These are phyloP conservation scores for Pichia sp. DNA, from an alignment of 1,139 yeast species.

Conservation along the genomic window DNA sequence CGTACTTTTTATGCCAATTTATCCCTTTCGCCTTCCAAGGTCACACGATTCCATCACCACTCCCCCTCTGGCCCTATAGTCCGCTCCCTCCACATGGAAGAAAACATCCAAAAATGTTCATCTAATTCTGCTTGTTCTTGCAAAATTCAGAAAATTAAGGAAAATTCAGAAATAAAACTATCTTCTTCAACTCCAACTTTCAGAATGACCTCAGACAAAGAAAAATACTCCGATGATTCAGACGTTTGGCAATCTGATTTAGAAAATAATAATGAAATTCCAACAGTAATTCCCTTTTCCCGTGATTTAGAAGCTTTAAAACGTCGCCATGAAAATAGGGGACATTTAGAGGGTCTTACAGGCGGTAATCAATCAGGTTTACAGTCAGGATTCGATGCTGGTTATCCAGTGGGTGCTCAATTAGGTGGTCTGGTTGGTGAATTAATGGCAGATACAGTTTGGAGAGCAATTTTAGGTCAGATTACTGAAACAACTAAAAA, in stretches of 20 bases:
- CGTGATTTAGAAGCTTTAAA: slow-evolving; percentile 33
- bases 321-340: slow-evolving; percentile 71
- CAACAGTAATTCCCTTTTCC: slow-evolving; percentile 12
- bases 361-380: slow-evolving; percentile 62
- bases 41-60: too few species aligned
- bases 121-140: too few species aligned
- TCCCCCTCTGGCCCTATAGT: too few species aligned
- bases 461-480: slow-evolving; percentile 15
- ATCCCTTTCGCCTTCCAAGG: too few species aligned
- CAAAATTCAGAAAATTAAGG: too few species aligned
- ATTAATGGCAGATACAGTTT: slow-evolving; percentile 44
- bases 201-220: background rate
- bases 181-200: too few species aligned
- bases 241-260: background rate
- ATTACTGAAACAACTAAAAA: slow-evolving; percentile 14
- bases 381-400: slow-evolving; percentile 76
- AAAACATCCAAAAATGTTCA: too few species aligned
- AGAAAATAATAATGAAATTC: too few species aligned
- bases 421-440: slow-evolving; percentile 64
- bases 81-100: too few species aligned
- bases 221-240: slow-evolving; percentile 7
- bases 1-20: background rate
- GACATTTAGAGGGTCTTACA: slow-evolving; percentile 77
- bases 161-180: too few species aligned
- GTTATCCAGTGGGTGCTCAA: slow-evolving; percentile 68